These are phyloP conservation scores for Berkeleyomyces basicola DNA, from an alignment of 2,329 filamentous ascomycete genomes.

Conservation along the genomic window DNA sequence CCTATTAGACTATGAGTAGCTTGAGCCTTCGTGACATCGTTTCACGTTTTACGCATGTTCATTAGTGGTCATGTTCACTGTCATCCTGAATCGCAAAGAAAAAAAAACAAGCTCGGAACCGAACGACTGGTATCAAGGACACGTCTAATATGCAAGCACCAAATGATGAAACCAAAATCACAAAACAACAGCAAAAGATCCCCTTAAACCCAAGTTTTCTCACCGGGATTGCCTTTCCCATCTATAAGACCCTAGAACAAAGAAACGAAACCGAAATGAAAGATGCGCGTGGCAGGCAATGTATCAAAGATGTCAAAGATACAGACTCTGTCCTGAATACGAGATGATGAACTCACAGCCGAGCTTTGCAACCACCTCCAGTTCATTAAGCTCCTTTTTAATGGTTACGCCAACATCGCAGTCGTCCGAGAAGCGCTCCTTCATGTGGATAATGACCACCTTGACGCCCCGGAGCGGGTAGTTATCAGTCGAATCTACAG, in stretches of 20 bases:
- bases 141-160: background rate
- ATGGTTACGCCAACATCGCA: conserved; percentile 49
- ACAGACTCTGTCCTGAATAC: conserved; percentile 42
- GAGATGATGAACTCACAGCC: conserved; percentile 71
- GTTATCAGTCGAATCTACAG: conserved; percentile 14
- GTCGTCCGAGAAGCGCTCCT: conserved; percentile 65
- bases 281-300: background rate
- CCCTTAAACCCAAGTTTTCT: background rate
- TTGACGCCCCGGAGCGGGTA: conserved; percentile 53
- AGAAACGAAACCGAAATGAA: background rate
- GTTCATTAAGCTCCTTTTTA: conserved; percentile 46
- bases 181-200: conserved; percentile 3
- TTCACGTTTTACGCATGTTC: background rate
- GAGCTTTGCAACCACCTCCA: conserved; percentile 47
- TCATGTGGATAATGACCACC: conserved; percentile 84
- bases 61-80: background rate
- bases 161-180: conserved; percentile 2
- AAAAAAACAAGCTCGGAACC: background rate
- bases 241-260: conserved; percentile 3
- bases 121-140: background rate
- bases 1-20: background rate
- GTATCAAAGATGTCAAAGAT: conserved; percentile 23
- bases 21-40: background rate
- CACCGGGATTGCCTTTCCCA: background rate
- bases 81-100: background rate